Conservation (phyloP, 495 filamentous ascomycete species). For the Letharia columbiana region DNA sequence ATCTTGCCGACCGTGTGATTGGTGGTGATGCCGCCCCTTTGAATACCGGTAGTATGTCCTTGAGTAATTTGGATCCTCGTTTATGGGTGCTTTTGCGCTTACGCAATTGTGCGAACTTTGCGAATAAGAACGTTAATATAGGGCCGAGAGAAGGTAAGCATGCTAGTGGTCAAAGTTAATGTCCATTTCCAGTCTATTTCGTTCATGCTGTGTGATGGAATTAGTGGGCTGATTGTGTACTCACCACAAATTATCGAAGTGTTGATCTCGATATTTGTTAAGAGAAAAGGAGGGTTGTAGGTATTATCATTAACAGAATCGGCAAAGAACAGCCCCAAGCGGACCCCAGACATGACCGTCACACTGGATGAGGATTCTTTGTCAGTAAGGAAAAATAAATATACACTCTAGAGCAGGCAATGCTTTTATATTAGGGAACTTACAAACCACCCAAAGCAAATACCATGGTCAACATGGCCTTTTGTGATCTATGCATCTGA, state of each 20-base stretch:
- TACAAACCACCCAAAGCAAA: conserved; percentile 21
- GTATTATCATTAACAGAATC: too few species aligned
- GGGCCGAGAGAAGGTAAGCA: conserved; percentile 14
- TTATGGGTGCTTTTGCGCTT: background rate
- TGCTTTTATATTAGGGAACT: too few species aligned
- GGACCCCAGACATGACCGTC: conserved; percentile 13
- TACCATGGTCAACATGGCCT: conserved; percentile 21
- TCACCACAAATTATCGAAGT: conserved; percentile 17
- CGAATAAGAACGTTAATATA: background rate
- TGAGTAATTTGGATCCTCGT: background rate
- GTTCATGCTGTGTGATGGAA: background rate
- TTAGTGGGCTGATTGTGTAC: conserved; percentile 1
- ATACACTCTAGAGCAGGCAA: too few species aligned
- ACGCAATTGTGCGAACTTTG: background rate
- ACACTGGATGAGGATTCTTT: background rate
- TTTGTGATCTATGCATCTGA: conserved; percentile 30
- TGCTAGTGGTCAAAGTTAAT: background rate
- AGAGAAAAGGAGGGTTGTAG: too few species aligned
- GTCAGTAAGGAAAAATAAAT: background rate
- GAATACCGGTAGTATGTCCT: conserved; percentile 9
- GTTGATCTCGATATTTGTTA: conserved; percentile 10
- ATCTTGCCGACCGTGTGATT: background rate
- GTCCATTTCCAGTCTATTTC: background rate
- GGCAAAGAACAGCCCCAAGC: too few species aligned
- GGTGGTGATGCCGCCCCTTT: background rate